Percentiles rank a stretch among this genome's conserved stretches.
Evolutionary conservation across 2,329 filamentous ascomycete genomes (phyloP).

Genomic region (Cercospora berteroae): DNA sequence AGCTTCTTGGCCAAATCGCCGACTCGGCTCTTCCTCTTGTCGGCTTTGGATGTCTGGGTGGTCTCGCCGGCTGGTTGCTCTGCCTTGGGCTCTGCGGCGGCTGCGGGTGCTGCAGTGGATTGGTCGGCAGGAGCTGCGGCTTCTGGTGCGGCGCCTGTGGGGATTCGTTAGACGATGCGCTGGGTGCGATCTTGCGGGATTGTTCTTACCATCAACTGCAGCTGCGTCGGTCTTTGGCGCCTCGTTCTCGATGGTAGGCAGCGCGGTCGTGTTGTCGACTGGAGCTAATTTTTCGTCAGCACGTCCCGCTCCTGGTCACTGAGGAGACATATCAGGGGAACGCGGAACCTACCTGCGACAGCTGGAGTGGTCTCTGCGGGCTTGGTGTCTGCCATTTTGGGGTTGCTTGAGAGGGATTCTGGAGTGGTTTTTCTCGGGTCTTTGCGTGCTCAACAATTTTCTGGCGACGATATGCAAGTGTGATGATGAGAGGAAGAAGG

Average conservation of each 20-base stretch:
- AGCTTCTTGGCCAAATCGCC: constrained; percentile 14
- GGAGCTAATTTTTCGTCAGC: constrained; percentile 1
- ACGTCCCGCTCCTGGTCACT: neutral
- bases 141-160: constrained; percentile 1
- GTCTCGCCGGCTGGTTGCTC: constrained; percentile 7
- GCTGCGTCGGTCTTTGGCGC: neutral
- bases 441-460: neutral
- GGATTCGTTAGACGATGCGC: neutral
- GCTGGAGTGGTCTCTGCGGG: constrained; percentile 2
- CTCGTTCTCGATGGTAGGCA: constrained; percentile 2
- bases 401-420: neutral
- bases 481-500: neutral
- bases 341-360: neutral
- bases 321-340: neutral
- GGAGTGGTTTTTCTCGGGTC: neutral
- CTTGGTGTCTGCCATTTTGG: constrained; percentile 4
- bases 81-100: neutral
- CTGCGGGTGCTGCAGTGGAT: constrained; percentile 3
- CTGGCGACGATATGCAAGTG: neutral
- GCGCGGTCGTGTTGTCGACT: neutral
- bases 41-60: constrained; percentile 5
- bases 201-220: constrained; percentile 4
- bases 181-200: neutral
- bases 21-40: constrained; percentile 11
- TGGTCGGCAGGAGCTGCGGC: neutral